Percentiles rank a stretch among this genome's conserved stretches.
Evolutionary conservation across 2,329 filamentous ascomycete species (phyloP).

Genomic region (Fusarium paranaense): DNA sequence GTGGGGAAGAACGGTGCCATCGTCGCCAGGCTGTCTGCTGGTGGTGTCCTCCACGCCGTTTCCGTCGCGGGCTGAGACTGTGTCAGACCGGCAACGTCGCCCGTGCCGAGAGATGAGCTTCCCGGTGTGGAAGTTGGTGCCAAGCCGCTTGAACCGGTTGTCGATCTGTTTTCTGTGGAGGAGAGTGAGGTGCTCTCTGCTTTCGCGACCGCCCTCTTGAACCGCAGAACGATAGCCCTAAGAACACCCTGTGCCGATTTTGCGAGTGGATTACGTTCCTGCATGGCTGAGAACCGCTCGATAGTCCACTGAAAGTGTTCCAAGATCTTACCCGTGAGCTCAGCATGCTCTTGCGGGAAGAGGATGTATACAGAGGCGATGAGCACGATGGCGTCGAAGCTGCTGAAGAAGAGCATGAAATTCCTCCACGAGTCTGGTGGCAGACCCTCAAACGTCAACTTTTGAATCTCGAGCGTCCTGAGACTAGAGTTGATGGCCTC

Average conservation of each 20-base stretch:
- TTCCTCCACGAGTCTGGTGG: constrained; percentile 62
- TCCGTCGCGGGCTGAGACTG: constrained; percentile 9
- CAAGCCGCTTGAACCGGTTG: background rate
- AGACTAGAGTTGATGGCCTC: constrained; percentile 68
- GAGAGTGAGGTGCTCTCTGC: constrained; percentile 29
- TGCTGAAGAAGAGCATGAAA: constrained; percentile 71
- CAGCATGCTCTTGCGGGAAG: constrained; percentile 66
- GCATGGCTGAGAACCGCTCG: constrained; percentile 68
- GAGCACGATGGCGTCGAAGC: constrained; percentile 72
- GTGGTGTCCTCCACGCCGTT: constrained; percentile 55
- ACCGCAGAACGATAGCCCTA: constrained; percentile 64
- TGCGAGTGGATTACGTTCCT: constrained; percentile 64
- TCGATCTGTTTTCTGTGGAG: constrained; percentile 4
- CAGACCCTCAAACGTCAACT: constrained; percentile 60
- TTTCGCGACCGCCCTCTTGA: constrained; percentile 61
- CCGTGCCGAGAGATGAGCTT: constrained; percentile 13
- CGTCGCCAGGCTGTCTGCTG: constrained; percentile 60
- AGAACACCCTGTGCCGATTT: constrained; percentile 66
- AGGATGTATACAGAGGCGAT: constrained; percentile 71
- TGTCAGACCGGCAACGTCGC: constrained; percentile 13
- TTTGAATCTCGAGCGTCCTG: constrained; percentile 66
- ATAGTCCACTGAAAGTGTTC: constrained; percentile 71
- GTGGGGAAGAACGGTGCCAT: constrained; percentile 69
- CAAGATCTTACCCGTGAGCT: constrained; percentile 58
- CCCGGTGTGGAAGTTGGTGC: constrained; percentile 28